phyloP scores from a whole-genome alignment of 2,329 filamentous ascomycete genomes.

The Diaporthe citrichinensis region DNA sequence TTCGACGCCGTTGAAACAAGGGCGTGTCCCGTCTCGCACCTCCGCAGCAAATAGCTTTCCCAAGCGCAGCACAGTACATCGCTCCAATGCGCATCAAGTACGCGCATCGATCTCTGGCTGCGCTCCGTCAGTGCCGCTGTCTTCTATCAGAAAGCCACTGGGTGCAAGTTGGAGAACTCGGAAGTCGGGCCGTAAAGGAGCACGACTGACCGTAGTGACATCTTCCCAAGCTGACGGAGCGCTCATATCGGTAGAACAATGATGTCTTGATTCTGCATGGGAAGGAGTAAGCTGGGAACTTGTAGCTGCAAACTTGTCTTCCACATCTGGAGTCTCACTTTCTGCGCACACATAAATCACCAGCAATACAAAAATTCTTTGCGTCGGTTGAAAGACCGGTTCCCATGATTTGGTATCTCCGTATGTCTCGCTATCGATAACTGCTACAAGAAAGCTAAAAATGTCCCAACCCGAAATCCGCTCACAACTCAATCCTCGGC shows the following conservation, averaged over 20 bases:
- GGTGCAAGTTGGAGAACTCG: too few relatives aligned
- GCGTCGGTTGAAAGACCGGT: not conserved
- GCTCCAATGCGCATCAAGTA: too few relatives aligned
- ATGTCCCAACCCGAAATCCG: not conserved
- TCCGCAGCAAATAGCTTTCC: not conserved
- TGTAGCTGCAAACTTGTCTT: not conserved
- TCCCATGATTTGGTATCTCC: conserved; percentile 36
- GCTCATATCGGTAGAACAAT: too few relatives aligned
- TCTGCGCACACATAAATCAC: too few relatives aligned
- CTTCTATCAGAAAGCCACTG: too few relatives aligned
- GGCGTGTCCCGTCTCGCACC: not conserved
- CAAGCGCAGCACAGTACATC: not conserved
- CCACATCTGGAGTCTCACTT: too few relatives aligned
- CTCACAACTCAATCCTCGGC: conserved; percentile 36
- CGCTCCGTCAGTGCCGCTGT: too few relatives aligned
- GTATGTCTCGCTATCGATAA: conserved; percentile 11
- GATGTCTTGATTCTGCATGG: too few relatives aligned
- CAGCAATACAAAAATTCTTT: not conserved
- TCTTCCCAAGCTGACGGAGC: too few relatives aligned
- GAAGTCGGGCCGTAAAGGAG: too few relatives aligned
- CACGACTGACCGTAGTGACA: too few relatives aligned
- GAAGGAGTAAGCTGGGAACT: not conserved
- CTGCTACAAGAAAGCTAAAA: conserved; percentile 23
- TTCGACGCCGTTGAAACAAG: not conserved
- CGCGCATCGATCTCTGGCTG: too few relatives aligned